Evolutionary conservation across 306 rosid species (phyloP).

Genomic region (Arachis hypogaea): DNA sequence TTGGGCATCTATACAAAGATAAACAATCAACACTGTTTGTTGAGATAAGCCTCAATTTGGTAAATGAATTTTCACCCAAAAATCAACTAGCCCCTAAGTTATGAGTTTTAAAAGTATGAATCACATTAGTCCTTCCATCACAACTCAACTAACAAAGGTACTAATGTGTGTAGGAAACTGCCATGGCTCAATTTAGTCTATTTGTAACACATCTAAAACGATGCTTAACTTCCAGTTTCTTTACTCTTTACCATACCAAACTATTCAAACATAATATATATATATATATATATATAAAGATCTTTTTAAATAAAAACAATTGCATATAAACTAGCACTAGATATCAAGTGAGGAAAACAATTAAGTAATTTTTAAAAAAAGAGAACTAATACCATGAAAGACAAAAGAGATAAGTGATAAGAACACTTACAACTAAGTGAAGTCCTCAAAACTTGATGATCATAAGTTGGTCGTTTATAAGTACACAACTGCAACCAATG

Average conservation of each 20-base stretch:
- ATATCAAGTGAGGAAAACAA: background rate
- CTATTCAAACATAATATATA: too few species aligned
- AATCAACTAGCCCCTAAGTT: too few species aligned
- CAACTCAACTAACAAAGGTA: too few species aligned
- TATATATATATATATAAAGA: too few species aligned
- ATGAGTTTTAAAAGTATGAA: too few species aligned
- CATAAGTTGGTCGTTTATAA: constrained; percentile 35
- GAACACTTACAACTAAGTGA: constrained; percentile 50
- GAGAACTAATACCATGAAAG: background rate
- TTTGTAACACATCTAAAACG: too few species aligned
- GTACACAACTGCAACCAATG: constrained; percentile 48
- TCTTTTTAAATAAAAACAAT: too few species aligned
- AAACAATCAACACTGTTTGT: background rate
- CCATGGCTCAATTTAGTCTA: too few species aligned
- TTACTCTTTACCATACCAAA: too few species aligned
- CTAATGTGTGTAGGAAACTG: too few species aligned
- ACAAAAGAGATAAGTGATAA: background rate
- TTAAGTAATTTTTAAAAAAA: background rate
- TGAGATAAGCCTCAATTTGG: background rate
- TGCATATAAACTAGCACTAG: background rate
- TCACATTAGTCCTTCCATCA: too few species aligned
- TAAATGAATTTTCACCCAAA: background rate
- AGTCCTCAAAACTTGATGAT: constrained; percentile 30
- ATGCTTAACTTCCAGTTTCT: too few species aligned
- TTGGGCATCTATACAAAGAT: constrained; percentile 52